Base-by-base conservation (phyloP, 1,139 yeast species). In the Sugiyamaella neomexicana region DNA sequence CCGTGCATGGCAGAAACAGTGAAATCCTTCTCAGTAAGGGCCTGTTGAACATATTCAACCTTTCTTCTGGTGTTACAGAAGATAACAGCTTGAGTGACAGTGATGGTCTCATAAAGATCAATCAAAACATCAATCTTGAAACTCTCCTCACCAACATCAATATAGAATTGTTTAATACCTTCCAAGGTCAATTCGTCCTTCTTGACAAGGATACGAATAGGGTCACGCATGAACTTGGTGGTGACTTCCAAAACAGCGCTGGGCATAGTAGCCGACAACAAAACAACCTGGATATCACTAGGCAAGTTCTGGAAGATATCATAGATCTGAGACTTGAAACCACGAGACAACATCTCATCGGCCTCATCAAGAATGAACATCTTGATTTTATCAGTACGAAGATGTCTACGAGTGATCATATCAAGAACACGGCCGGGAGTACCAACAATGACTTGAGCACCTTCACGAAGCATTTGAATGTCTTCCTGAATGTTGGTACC, bases 351-450 rank as follows among this genome's bases (percentile, higher is more conserved):
- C 93, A 93, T 86, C 81, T 91, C 97, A 82, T 93, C 99, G 73
- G 99, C 99, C 81, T 93, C 99, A 80, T 93, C 99, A 76, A 93
- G 83, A 74, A 93, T 88, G 80, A 93, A 87, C 97, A 93, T 91
- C 82, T 90, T 89, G 73, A 93, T 80, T 76, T 86, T 81, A 69
- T 88, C 86, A 67, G 97, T 89, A 76, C 82, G 86, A 78, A 93
- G 85, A 78, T 80, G 81, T 75, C 97, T 85, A 77, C 97, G 85
- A 77, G 89, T 90, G 73, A 93, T 93, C 96, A 93, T 91, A 76
- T 93, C 98, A 75, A 77, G 86, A 66, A 93, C 97, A 82, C 99
- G 89, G 77, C 99, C 99, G 75, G 99, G 99, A 68, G 99, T 93
- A 80, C 99, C 99, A 64, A 91, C 96, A 67, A 93, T 96, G 62